Base-by-base conservation (phyloP, 2,329 filamentous ascomycete species). In the Sporothrix schenckii region DNA sequence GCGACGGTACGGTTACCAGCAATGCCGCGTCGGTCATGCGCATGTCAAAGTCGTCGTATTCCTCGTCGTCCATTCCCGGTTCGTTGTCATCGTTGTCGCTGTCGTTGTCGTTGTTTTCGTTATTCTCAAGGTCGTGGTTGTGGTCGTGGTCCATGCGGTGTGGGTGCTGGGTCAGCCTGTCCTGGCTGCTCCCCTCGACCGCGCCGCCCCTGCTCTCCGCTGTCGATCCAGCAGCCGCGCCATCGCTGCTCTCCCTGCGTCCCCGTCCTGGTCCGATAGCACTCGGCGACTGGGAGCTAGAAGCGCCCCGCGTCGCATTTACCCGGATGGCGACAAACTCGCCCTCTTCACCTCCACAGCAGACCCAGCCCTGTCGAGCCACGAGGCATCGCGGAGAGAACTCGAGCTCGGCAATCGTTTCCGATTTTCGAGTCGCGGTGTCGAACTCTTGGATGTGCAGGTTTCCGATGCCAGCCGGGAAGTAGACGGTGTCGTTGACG, bases 311-410 rank as follows among this genome's bases (percentile, higher is more conserved):
- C 19, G 61, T 39, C 47, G 74, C 75, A 49, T 81, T 78, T 16
- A 94, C 83, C 74, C 87, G 88, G 76, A 97, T 91, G 69, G 93
- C 89, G 41, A 92, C 90, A 77, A 97, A 97, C 77, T 96, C 91
- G 70, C 95, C 95, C 74, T 89, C 88, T 76, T 97, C 91, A 71
- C 94, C 94, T 61, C 94, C 95, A 61, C 94, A 92, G 76, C 92
- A 97, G 50, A 98, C 86, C 91, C 92, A 98, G 68, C 93, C 93
- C 76, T 92, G 87, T 68, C 89, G 90, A 9, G 92, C 91, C n/a
- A 92, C 91, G 7, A 97, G 87, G 79, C 94, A 98, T 81, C 92
- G 88, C n/a, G 94, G 91, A 75, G 80, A 87, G 80, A 89, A 95
- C 74, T 85, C 88, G 74, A 94, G 83, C 41, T 89, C 83, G 68